These are phyloP conservation scores for Candida sphagnicola DNA, from an alignment of 805 yeast species.

Conservation along the genomic window DNA sequence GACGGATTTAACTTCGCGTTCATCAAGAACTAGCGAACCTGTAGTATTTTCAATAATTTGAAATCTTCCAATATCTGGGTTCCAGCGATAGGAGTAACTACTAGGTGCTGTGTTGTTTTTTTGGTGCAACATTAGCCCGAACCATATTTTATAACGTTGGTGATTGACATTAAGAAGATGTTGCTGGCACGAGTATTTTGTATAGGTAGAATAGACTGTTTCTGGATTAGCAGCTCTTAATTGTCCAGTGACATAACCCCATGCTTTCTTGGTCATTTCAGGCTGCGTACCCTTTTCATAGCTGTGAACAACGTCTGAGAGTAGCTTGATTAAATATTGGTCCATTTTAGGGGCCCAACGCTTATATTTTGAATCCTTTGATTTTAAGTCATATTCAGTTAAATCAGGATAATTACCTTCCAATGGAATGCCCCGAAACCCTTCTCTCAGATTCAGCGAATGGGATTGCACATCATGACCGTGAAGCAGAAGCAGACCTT, in stretches of 20 bases:
- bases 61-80: slow-evolving; percentile 30
- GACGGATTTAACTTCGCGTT: slow-evolving; percentile 26
- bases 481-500: not conserved
- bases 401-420: slow-evolving; percentile 13
- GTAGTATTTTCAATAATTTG: slow-evolving; percentile 26
- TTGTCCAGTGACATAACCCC: slow-evolving; percentile 35
- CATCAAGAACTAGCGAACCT: slow-evolving; percentile 23
- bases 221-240: slow-evolving; percentile 35
- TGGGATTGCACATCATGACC: not conserved
- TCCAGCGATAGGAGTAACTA: slow-evolving; percentile 32
- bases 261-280: slow-evolving; percentile 32
- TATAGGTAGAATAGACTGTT: slow-evolving; percentile 37
- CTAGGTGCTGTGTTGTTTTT: slow-evolving; percentile 14
- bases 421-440: not conserved
- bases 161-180: slow-evolving; percentile 34
- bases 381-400: slow-evolving; percentile 28
- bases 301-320: slow-evolving; percentile 34
- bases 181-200: slow-evolving; percentile 37
- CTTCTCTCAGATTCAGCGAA: not conserved
- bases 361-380: slow-evolving; percentile 32
- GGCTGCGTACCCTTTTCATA: slow-evolving; percentile 26
- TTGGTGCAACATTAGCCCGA: slow-evolving; percentile 27
- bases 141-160: slow-evolving; percentile 34
- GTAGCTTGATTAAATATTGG: slow-evolving; percentile 25
- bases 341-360: slow-evolving; percentile 39